phyloP scores from a whole-genome alignment of 805 yeast species.

The Yarrowia yakushimensis region DNA sequence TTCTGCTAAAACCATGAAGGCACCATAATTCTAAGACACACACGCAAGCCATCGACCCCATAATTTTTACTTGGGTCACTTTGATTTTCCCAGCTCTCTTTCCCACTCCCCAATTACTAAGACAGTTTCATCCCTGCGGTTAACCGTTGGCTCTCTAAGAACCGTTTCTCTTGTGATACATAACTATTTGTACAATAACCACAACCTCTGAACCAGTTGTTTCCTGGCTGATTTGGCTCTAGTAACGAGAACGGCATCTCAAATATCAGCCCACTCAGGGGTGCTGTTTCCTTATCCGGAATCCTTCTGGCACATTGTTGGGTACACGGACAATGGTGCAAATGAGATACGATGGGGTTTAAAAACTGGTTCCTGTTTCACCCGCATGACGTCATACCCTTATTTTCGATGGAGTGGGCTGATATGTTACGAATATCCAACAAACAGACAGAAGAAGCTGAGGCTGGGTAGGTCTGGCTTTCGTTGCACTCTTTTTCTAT shows the following conservation, averaged over 20 bases:
- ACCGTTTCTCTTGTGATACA: too few species aligned
- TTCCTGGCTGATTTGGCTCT: background rate
- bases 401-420: background rate
- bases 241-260: background rate
- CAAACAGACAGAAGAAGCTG: background rate
- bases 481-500: background rate
- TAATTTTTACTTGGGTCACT: background rate
- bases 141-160: background rate
- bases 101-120: background rate
- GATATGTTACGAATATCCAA: background rate
- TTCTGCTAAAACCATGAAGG: background rate
- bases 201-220: too few species aligned
- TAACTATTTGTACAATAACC: too few species aligned
- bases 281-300: background rate
- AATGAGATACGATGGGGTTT: background rate
- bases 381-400: slow-evolving; percentile 10
- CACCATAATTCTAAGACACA: background rate
- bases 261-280: background rate
- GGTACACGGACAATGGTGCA: background rate
- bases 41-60: background rate
- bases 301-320: background rate
- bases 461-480: background rate
- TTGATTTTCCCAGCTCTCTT: background rate
- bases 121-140: slow-evolving; percentile 8
- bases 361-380: background rate